A percentile compares a stretch with the other conserved stretches of the same genome.
phyloP scores from a whole-genome alignment of 805 yeast species.

The Cyberlindnera americana region DNA sequence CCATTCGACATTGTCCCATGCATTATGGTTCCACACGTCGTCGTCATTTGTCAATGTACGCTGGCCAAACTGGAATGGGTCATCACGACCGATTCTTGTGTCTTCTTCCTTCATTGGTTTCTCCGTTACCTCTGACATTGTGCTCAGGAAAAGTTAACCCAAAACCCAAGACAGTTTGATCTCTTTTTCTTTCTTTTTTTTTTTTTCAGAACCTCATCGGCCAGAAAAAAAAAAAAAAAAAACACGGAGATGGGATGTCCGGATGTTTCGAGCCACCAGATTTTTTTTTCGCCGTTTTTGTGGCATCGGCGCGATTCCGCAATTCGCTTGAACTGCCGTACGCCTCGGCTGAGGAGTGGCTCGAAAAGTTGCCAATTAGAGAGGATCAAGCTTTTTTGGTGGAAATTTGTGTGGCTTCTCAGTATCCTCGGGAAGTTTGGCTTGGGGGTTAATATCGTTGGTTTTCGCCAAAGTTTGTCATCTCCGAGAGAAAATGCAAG shows the following conservation, averaged over 20 bases:
- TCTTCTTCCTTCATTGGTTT: constrained; percentile 19
- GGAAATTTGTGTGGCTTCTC: too few relatives aligned
- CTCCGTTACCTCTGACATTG: not conserved
- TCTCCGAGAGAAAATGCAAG: too few relatives aligned
- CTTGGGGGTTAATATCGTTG: too few relatives aligned
- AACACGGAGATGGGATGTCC: not conserved
- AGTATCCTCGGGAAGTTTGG: too few relatives aligned
- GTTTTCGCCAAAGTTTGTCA: too few relatives aligned
- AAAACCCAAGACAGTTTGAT: not conserved
- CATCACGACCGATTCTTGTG: constrained; percentile 73
- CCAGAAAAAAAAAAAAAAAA: not conserved
- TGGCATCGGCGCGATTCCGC: too few relatives aligned
- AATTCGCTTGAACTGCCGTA: too few relatives aligned
- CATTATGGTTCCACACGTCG: constrained; percentile 89
- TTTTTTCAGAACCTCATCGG: constrained; percentile 4
- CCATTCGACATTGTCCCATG: constrained; percentile 97
- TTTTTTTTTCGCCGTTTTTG: too few relatives aligned
- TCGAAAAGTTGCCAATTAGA: too few relatives aligned
- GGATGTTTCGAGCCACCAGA: not conserved
- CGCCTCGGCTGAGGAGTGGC: too few relatives aligned
- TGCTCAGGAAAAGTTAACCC: too few relatives aligned
- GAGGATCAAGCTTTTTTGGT: too few relatives aligned
- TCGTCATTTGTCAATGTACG: constrained; percentile 66
- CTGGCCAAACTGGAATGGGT: constrained; percentile 91
- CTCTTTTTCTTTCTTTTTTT: not conserved